phyloP scores from a whole-genome alignment of 140 eudicot genomes.

The Senecio squalidus region DNA sequence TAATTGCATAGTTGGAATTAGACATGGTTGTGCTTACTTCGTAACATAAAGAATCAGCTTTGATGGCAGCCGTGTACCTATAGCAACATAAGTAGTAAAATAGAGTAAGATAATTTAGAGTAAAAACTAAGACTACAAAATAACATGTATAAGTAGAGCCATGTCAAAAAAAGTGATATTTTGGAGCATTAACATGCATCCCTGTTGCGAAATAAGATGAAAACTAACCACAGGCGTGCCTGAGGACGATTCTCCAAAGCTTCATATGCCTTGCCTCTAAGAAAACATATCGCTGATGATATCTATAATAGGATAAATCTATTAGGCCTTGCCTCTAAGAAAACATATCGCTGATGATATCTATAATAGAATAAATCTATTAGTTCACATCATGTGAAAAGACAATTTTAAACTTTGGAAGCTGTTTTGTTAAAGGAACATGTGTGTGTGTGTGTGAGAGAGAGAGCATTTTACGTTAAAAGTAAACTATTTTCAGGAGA shows the following conservation, averaged over 20 bases:
- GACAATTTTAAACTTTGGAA: neutral
- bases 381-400: neutral
- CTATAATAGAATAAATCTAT: slow-evolving; percentile 35
- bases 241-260: slow-evolving; percentile 93
- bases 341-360: slow-evolving; percentile 91
- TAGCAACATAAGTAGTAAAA: slow-evolving; percentile 21
- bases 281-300: slow-evolving; percentile 86
- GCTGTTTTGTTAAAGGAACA: neutral
- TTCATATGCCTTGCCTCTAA: slow-evolving; percentile 96
- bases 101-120: neutral
- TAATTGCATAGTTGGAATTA: slow-evolving; percentile 7
- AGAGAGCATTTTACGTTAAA: too few species aligned
- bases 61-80: slow-evolving; percentile 96
- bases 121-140: neutral
- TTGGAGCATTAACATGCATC: slow-evolving; percentile 6
- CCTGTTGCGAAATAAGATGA: slow-evolving; percentile 6
- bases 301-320: slow-evolving; percentile 49
- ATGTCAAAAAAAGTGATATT: neutral
- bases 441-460: too few species aligned
- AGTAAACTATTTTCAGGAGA: neutral
- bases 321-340: slow-evolving; percentile 95
- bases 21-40: slow-evolving; percentile 49
- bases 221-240: slow-evolving; percentile 88
- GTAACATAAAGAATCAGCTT: slow-evolving; percentile 92
- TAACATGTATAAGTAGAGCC: slow-evolving; percentile 1